These are phyloP conservation scores for Metschnikowia sp. DNA, from an alignment of 805 yeast genomes.

Conservation along the genomic window DNA sequence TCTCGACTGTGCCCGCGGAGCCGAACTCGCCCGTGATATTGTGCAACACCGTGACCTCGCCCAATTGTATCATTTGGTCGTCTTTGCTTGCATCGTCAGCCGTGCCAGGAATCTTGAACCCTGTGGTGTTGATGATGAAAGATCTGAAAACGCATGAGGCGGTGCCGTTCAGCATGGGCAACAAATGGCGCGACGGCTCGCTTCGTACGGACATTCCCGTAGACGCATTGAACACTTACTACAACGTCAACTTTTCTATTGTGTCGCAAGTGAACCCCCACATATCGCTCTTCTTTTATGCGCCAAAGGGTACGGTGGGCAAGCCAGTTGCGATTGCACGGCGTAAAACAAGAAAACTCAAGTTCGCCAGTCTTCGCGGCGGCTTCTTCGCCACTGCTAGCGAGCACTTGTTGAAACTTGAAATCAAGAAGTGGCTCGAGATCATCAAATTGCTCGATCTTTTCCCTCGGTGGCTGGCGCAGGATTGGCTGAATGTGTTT, in stretches of 20 bases:
- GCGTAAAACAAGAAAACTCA: constrained; percentile 35
- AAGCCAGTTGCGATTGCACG: constrained; percentile 61
- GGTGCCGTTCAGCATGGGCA: constrained; percentile 69
- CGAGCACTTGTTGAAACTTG: constrained; percentile 68
- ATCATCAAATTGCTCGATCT: constrained; percentile 62
- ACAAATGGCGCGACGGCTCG: constrained; percentile 77
- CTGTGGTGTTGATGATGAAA: constrained; percentile 76
- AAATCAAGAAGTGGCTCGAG: constrained; percentile 73
- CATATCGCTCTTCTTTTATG: constrained; percentile 68
- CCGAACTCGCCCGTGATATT: constrained; percentile 78
- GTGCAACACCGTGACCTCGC: constrained; percentile 74
- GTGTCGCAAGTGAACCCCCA: constrained; percentile 86
- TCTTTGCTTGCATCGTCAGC: constrained; percentile 74
- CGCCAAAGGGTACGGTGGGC: constrained; percentile 79
- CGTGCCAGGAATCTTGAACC: constrained; percentile 78
- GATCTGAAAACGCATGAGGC: constrained; percentile 35
- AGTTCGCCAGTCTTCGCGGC: constrained; percentile 54
- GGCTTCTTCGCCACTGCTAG: constrained; percentile 72
- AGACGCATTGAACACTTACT: constrained; percentile 68
- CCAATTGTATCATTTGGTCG: constrained; percentile 81
- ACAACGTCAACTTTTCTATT: constrained; percentile 69
- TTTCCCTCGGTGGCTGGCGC: constrained; percentile 64
- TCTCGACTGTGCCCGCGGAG: constrained; percentile 78
- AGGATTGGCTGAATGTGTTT: constrained; percentile 79
- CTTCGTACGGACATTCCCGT: constrained; percentile 76